Evolutionary conservation across 1,284 basidiomycete genomes (phyloP).

Genomic region (Boletus calvinii): DNA sequence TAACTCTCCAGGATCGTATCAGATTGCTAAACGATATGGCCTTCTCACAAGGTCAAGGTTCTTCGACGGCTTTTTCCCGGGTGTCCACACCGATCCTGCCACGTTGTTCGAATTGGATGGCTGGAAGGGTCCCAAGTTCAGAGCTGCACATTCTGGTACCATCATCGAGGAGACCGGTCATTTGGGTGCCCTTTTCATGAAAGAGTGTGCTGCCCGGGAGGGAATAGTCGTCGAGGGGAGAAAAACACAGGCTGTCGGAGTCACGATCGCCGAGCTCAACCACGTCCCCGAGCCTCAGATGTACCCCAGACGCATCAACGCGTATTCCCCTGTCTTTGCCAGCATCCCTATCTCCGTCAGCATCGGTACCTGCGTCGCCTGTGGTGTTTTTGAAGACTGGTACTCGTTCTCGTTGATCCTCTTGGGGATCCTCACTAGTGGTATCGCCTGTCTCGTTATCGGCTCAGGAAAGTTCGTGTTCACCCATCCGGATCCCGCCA

Average conservation of each 20-base stretch:
- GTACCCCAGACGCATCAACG: slow-evolving; percentile 21
- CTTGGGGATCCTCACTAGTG: slow-evolving; percentile 31
- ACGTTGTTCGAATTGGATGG: slow-evolving; percentile 31
- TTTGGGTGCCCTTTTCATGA: slow-evolving; percentile 26
- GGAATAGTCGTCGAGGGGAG: slow-evolving; percentile 25
- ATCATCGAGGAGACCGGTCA: slow-evolving; percentile 30
- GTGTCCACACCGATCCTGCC: slow-evolving; percentile 29
- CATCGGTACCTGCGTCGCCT: slow-evolving; percentile 23
- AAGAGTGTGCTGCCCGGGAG: slow-evolving; percentile 15
- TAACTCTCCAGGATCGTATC: slow-evolving; percentile 37
- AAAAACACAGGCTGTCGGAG: slow-evolving; percentile 23
- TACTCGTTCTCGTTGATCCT: slow-evolving; percentile 32
- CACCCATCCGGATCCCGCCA: slow-evolving; percentile 26
- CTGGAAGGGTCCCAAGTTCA: slow-evolving; percentile 29
- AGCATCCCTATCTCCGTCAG: slow-evolving; percentile 30
- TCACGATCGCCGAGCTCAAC: slow-evolving; percentile 27
- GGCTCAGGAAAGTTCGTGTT: slow-evolving; percentile 31
- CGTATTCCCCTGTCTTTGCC: slow-evolving; percentile 27
- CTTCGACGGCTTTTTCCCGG: slow-evolving; percentile 33
- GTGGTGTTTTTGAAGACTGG: slow-evolving; percentile 30
- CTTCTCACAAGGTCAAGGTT: slow-evolving; percentile 29
- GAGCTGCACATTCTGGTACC: slow-evolving; percentile 29
- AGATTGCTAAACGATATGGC: slow-evolving; percentile 32
- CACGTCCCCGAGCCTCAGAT: slow-evolving; percentile 15
- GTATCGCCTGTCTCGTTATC: slow-evolving; percentile 31